A percentile compares a stretch with the other conserved stretches of the same genome.
Conservation (phyloP, 106 monocot genomes). For the Apostasia ramifera region DNA sequence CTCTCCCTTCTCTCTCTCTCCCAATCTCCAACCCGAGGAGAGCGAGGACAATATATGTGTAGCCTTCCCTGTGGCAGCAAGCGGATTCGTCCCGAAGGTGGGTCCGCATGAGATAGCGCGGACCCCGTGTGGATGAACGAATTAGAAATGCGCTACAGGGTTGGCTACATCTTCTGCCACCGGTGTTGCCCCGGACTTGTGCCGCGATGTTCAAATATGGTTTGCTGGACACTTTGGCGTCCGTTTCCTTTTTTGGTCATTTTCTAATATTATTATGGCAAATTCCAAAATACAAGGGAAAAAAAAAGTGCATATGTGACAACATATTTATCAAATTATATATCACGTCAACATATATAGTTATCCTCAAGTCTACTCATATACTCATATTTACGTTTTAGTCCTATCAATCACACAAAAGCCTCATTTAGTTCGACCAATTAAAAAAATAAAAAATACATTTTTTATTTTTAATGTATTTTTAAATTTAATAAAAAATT, state of each 20-base stretch:
- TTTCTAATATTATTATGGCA: not conserved
- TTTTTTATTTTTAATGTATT: no score
- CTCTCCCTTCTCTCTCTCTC: conserved; percentile 4
- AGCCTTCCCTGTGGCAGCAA: conserved; percentile 1
- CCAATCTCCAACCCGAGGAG: not conserved
- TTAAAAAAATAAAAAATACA: no score
- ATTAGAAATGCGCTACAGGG: not conserved
- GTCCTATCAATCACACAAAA: no score
- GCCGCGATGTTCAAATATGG: not conserved
- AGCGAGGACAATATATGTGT: not conserved
- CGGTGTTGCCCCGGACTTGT: not conserved
- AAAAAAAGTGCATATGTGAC: no score
- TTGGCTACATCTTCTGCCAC: not conserved
- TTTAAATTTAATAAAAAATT: no score
- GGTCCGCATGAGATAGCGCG: not conserved
- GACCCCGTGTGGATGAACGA: not conserved
- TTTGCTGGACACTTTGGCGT: not conserved
- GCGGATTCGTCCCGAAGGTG: not conserved
- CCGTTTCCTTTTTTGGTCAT: not conserved
- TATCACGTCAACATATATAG: no score
- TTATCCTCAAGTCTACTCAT: no score
- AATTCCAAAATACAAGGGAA: no score
- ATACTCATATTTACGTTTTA: no score
- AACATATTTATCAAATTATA: no score
- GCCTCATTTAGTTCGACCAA: no score